phyloP scores from a whole-genome alignment of 495 filamentous ascomycete genomes.

The Monascus purpureus region DNA sequence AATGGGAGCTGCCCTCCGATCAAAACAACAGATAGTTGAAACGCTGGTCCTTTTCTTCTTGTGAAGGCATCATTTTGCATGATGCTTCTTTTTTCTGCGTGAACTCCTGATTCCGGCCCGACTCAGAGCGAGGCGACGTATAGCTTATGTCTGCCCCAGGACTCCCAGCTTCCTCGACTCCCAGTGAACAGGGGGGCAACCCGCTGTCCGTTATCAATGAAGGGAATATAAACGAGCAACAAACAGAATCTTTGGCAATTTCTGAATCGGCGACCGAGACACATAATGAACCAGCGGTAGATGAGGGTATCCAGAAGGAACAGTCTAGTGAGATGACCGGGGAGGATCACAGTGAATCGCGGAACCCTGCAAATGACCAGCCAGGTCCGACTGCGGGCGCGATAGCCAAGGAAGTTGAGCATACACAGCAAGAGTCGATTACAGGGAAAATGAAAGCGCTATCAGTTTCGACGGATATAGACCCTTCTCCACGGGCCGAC shows the following conservation, averaged over 20 bases:
- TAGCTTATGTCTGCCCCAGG: conserved; percentile 29
- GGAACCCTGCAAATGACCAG: not conserved
- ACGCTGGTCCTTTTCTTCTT: too few relatives aligned
- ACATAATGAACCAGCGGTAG: conserved; percentile 11
- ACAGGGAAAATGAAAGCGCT: conserved; percentile 20
- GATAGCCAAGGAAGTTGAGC: conserved; percentile 3
- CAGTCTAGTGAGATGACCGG: conserved; percentile 8
- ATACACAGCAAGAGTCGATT: conserved; percentile 13
- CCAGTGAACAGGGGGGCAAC: conserved; percentile 14
- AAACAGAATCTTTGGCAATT: conserved; percentile 7
- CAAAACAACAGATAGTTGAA: too few relatives aligned
- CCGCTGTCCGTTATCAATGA: conserved; percentile 10
- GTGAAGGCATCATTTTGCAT: too few relatives aligned
- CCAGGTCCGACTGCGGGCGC: conserved; percentile 1
- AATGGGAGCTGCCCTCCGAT: too few relatives aligned
- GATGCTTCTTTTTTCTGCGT: too few relatives aligned
- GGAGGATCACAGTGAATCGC: conserved; percentile 4
- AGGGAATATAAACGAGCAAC: conserved; percentile 6
- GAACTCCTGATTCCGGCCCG: too few relatives aligned
- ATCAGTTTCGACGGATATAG: conserved; percentile 18
- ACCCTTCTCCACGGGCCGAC: conserved; percentile 5
- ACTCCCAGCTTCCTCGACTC: conserved; percentile 11
- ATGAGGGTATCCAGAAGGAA: conserved; percentile 2
- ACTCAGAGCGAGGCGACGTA: too few relatives aligned
- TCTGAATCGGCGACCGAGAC: conserved; percentile 7